A percentile compares a stretch with the other conserved stretches of the same genome.
phyloP scores from a whole-genome alignment of 2,329 filamentous ascomycete genomes.

The Alternaria tenuissima region DNA sequence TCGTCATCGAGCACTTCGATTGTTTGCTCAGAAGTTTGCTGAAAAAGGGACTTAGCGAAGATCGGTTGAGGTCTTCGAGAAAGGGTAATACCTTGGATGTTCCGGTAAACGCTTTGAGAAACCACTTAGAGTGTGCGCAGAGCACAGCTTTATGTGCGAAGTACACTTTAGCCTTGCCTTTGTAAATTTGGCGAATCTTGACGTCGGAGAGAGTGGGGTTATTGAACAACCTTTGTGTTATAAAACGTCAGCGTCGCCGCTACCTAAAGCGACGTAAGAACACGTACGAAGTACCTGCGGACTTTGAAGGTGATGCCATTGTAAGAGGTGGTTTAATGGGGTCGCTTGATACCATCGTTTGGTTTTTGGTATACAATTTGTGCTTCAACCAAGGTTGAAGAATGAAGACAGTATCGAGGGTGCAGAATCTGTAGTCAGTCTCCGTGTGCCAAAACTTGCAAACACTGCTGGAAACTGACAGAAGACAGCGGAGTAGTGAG shows the following conservation, averaged over 20 bases:
- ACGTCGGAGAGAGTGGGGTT: conserved; percentile 15
- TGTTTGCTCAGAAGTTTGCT: not conserved
- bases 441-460: not conserved
- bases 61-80: not conserved
- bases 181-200: conserved; percentile 9
- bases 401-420: not conserved
- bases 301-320: not conserved
- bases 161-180: conserved; percentile 1
- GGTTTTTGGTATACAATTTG: not conserved
- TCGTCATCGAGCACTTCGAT: not conserved
- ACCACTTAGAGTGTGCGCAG: not conserved
- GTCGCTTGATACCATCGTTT: not conserved
- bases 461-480: not conserved
- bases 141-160: not conserved
- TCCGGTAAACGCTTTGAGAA: not conserved
- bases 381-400: not conserved
- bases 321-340: no score
- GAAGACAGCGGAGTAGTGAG: not conserved
- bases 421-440: not conserved
- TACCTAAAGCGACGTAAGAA: not conserved
- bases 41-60: not conserved
- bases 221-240: conserved; percentile 14
- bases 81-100: not conserved
- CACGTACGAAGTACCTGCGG: not conserved
- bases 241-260: not conserved